Evolutionary conservation across 495 filamentous ascomycete genomes (phyloP).

Genomic region (Chaetomium fimeti): DNA sequence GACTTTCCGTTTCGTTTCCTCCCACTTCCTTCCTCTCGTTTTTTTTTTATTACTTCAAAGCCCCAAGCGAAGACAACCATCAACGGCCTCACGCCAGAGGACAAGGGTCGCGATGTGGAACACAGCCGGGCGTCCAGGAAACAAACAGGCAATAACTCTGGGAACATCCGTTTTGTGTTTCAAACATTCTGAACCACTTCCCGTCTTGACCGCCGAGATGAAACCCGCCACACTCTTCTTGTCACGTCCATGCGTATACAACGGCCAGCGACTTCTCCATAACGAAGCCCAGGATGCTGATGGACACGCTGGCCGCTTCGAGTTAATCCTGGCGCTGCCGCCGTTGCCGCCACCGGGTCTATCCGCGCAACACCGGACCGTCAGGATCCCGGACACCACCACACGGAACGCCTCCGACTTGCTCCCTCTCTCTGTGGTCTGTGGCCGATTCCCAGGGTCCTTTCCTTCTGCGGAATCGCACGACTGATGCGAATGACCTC

Average conservation of each 20-base stretch:
- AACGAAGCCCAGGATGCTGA: not conserved
- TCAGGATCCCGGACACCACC: not conserved
- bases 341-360: not conserved
- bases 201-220: not conserved
- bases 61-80: no score
- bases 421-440: not conserved
- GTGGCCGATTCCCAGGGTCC: not conserved
- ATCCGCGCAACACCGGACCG: not conserved
- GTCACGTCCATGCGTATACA: not conserved
- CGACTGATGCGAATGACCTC: not conserved
- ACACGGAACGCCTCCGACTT: conserved; percentile 3
- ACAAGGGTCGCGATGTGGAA: no score
- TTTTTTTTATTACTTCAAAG: no score
- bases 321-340: not conserved
- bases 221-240: not conserved
- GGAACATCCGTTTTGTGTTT: no score
- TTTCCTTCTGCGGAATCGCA: not conserved
- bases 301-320: not conserved
- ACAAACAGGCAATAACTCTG: not conserved
- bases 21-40: no score
- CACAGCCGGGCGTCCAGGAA: not conserved
- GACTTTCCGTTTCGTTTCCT: no score
- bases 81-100: no score
- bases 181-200: not conserved
- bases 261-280: not conserved